Percentiles rank a stretch among this genome's conserved stretches.
phyloP scores from a whole-genome alignment of 495 filamentous ascomycete species.

The Lichenothelia convexa region DNA sequence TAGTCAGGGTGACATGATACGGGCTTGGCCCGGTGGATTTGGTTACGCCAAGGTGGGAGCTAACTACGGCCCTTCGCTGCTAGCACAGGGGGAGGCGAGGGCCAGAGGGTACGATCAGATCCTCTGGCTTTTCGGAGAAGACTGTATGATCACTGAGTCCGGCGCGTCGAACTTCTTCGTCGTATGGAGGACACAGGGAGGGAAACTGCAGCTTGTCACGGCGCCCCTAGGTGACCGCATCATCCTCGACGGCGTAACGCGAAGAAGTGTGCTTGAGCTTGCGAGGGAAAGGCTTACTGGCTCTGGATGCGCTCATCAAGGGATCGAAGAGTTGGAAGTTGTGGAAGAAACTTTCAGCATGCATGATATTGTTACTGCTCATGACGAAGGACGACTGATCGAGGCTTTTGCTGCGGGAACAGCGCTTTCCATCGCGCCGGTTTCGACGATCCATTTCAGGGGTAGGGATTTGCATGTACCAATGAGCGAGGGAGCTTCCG shows the following conservation, averaged over 20 bases:
- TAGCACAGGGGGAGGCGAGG: constrained; percentile 55
- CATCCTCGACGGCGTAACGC: constrained; percentile 72
- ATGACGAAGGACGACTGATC: constrained; percentile 54
- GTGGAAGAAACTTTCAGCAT: constrained; percentile 71
- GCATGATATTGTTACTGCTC: constrained; percentile 53
- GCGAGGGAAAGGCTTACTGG: constrained; percentile 39
- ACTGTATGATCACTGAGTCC: constrained; percentile 69
- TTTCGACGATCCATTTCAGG: constrained; percentile 54
- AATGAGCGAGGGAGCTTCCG: constrained; percentile 36
- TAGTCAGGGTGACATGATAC: constrained; percentile 53
- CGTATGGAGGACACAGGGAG: constrained; percentile 51
- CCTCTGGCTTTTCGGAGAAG: constrained; percentile 69
- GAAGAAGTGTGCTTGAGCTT: constrained; percentile 56
- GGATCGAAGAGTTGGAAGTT: constrained; percentile 43
- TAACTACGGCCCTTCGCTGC: constrained; percentile 72
- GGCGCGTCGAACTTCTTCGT: constrained; percentile 91
- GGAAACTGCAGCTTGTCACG: constrained; percentile 57
- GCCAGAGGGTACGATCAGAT: constrained; percentile 64
- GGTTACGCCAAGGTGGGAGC: constrained; percentile 81
- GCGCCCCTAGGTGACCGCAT: constrained; percentile 63
- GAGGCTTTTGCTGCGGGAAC: constrained; percentile 81
- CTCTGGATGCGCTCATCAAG: constrained; percentile 19
- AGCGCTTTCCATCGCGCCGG: constrained; percentile 70
- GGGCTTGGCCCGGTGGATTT: constrained; percentile 86
- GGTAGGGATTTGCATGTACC: constrained; percentile 49